Evolutionary conservation across 805 yeast genomes (phyloP).

Genomic region (Candida odintsovae): DNA sequence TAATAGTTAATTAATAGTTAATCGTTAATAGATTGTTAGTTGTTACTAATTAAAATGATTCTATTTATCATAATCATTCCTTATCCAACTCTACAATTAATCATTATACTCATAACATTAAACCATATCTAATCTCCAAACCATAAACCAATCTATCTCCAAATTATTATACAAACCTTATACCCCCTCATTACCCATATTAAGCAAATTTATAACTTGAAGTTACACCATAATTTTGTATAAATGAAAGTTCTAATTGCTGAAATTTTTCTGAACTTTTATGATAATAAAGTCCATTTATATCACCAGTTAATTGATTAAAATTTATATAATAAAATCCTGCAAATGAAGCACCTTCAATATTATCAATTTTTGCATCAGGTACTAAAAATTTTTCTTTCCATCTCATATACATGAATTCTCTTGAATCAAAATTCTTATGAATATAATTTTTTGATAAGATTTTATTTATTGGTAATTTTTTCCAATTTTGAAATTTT

Average conservation of each 20-base stretch:
- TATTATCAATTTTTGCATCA: constrained; percentile 49
- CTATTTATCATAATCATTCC: too few relatives aligned
- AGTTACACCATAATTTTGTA: background rate
- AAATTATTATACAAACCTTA: too few relatives aligned
- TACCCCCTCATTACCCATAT: too few relatives aligned
- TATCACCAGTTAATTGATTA: constrained; percentile 67
- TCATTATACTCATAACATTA: background rate
- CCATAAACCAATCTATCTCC: too few relatives aligned
- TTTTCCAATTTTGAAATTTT: constrained; percentile 44
- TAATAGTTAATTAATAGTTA: too few relatives aligned
- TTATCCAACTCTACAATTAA: too few relatives aligned
- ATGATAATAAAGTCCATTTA: constrained; percentile 81
- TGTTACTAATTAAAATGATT: too few relatives aligned
- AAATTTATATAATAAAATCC: constrained; percentile 89
- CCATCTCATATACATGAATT: constrained; percentile 86
- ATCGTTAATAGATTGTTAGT: too few relatives aligned
- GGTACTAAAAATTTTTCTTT: constrained; percentile 85
- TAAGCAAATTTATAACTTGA: background rate
- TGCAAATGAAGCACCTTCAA: constrained; percentile 77
- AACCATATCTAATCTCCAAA: too few relatives aligned
- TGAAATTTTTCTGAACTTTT: constrained; percentile 71
- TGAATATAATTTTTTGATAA: constrained; percentile 17
- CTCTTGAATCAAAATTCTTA: constrained; percentile 30
- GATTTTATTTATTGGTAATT: constrained; percentile 13
- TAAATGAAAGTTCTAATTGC: constrained; percentile 49